phyloP scores from a whole-genome alignment of 2,329 filamentous ascomycete genomes.

The Talaromyces verruculosus region DNA sequence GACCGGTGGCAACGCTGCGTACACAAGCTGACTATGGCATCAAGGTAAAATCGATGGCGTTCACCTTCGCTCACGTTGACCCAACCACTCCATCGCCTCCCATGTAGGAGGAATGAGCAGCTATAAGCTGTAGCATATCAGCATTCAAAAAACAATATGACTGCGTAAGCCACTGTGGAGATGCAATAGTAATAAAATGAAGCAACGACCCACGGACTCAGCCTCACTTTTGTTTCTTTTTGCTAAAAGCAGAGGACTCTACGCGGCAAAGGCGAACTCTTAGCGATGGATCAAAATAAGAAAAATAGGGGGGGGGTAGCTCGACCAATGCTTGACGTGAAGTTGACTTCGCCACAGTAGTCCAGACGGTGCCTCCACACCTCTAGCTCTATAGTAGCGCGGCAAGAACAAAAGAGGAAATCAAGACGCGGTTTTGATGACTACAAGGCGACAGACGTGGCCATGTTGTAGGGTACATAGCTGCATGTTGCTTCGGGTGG shows the following conservation, averaged over 20 bases:
- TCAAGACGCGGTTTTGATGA: not conserved
- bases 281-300: not conserved
- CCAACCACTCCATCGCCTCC: not conserved
- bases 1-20: not conserved
- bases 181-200: not conserved
- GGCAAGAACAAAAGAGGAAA: not conserved
- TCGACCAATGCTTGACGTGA: not conserved
- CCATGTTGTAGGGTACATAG: not conserved
- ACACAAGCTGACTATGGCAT: not conserved
- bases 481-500: not conserved
- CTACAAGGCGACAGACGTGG: not conserved
- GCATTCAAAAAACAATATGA: slow-evolving; percentile 5
- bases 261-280: not conserved
- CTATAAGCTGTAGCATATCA: not conserved
- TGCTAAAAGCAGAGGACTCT: not conserved
- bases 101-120: not conserved
- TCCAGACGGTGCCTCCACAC: slow-evolving; percentile 1
- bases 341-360: slow-evolving; percentile 5
- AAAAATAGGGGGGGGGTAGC: not conserved
- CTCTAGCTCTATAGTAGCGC: not conserved
- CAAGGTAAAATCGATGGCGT: not conserved
- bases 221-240: slow-evolving; percentile 4
- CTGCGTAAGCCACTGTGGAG: slow-evolving; percentile 5
- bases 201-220: slow-evolving; percentile 3
- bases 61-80: not conserved